Evolutionary conservation across 768 basidiomycete genomes (phyloP).

Genomic region (Mycena metata): DNA sequence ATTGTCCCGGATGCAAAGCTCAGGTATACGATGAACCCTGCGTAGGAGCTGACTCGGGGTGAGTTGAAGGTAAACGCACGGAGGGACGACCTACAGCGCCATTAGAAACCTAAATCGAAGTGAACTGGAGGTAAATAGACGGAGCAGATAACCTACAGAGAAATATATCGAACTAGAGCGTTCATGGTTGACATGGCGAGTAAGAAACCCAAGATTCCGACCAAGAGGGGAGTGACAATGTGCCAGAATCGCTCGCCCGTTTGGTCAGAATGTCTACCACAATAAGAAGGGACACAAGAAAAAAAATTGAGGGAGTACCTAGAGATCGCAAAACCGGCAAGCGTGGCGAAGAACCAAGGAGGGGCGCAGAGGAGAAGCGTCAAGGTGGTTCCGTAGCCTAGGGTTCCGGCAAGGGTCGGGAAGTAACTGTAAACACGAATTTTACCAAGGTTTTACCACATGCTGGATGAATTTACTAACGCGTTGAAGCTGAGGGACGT

Average conservation of each 20-base stretch:
- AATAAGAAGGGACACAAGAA: slow-evolving; percentile 9
- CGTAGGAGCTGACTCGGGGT: slow-evolving; percentile 65
- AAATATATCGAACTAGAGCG: slow-evolving; percentile 71
- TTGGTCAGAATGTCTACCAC: slow-evolving; percentile 75
- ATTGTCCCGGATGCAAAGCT: slow-evolving; percentile 65
- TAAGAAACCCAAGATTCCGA: slow-evolving; percentile 78
- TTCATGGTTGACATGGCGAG: slow-evolving; percentile 77
- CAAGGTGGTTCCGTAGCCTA: slow-evolving; percentile 74
- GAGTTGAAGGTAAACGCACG: slow-evolving; percentile 8
- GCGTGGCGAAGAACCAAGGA: slow-evolving; percentile 76
- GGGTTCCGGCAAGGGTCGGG: slow-evolving; percentile 77
- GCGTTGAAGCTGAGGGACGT: slow-evolving; percentile 78
- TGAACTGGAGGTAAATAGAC: slow-evolving; percentile 12
- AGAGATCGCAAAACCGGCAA: slow-evolving; percentile 66
- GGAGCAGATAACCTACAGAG: slow-evolving; percentile 60
- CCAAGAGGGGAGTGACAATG: slow-evolving; percentile 61
- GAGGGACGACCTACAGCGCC: slow-evolving; percentile 67
- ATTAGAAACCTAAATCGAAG: slow-evolving; percentile 72
- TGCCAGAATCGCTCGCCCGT: slow-evolving; percentile 80
- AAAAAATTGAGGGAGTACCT: slow-evolving; percentile 50
- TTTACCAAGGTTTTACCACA: not conserved
- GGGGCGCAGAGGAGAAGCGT: slow-evolving; percentile 69
- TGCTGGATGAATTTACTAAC: not conserved
- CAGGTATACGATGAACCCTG: slow-evolving; percentile 80
- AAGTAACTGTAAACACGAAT: slow-evolving; percentile 59